A percentile compares a stretch with the other conserved stretches of the same genome.
phyloP scores from a whole-genome alignment of 164 flowering plant species.

The Chloranthus sessilifolius region DNA sequence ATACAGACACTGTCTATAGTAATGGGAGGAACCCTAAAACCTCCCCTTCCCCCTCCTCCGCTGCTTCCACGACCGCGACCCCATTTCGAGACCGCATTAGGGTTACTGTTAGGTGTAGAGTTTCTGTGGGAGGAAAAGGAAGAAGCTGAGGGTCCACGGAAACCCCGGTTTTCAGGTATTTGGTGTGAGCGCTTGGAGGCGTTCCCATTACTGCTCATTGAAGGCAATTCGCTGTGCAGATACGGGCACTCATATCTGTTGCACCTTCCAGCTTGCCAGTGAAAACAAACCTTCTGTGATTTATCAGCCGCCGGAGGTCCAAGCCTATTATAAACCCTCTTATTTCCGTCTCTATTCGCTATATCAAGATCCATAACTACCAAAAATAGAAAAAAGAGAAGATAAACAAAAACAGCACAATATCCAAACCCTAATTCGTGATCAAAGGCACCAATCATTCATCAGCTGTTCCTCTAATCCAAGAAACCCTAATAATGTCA shows the following conservation, averaged over 20 bases:
- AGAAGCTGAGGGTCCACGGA: slow-evolving; percentile 20
- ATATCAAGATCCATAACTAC: slow-evolving; percentile 23
- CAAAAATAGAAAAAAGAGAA: neutral
- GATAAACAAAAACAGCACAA: neutral
- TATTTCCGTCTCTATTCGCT: slow-evolving; percentile 15
- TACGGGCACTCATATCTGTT: slow-evolving; percentile 45
- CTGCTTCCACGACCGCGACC: slow-evolving; percentile 30
- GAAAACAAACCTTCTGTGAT: slow-evolving; percentile 53
- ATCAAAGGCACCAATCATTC: too few species aligned
- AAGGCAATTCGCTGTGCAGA: slow-evolving; percentile 49
- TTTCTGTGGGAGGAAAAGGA: slow-evolving; percentile 18
- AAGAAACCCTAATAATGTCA: too few species aligned
- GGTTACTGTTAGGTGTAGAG: slow-evolving; percentile 20
- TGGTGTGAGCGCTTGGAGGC: slow-evolving; percentile 28
- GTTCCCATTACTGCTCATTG: slow-evolving; percentile 18
- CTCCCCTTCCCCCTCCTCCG: slow-evolving; percentile 14
- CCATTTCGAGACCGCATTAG: slow-evolving; percentile 34
- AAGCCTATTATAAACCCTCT: slow-evolving; percentile 19
- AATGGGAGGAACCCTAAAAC: slow-evolving; percentile 20
- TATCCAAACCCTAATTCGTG: too few species aligned
- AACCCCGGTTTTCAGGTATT: slow-evolving; percentile 23
- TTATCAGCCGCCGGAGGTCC: slow-evolving; percentile 14
- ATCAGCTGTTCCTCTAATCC: too few species aligned
- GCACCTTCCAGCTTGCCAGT: slow-evolving; percentile 74
- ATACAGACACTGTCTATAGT: slow-evolving; percentile 50